These are phyloP conservation scores for Udeniomyces megalosporus DNA, from an alignment of 768 basidiomycete genomes.

Conservation along the genomic window DNA sequence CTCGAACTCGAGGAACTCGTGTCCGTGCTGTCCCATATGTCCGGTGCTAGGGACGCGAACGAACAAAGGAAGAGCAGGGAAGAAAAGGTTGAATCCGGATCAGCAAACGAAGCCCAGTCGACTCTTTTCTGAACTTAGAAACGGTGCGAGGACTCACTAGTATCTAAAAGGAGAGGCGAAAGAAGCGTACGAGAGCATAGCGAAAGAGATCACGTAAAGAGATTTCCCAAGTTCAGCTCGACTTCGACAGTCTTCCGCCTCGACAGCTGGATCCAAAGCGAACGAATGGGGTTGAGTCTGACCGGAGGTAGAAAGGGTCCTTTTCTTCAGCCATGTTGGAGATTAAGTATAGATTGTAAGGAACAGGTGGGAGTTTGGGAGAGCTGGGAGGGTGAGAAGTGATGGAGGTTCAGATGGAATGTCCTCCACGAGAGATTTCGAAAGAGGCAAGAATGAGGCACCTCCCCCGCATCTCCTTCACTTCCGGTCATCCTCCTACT, in stretches of 20 bases:
- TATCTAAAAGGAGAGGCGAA: neutral
- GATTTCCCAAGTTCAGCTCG: neutral
- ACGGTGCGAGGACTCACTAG: neutral
- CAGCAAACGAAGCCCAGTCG: too few relatives aligned
- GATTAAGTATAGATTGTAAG: neutral
- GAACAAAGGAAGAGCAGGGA: neutral
- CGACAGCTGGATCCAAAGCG: neutral
- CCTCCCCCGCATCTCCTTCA: too few relatives aligned
- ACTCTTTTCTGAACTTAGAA: too few relatives aligned
- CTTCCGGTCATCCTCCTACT: too few relatives aligned
- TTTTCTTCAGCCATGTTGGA: conserved; percentile 19
- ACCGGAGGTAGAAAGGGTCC: conserved; percentile 32
- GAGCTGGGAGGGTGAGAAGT: neutral
- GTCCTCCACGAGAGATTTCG: too few relatives aligned
- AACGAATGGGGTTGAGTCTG: neutral
- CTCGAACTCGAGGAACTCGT: conserved; percentile 97
- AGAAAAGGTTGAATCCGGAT: too few relatives aligned
- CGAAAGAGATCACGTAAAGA: neutral
- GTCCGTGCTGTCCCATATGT: conserved; percentile 95
- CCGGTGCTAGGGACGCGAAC: conserved; percentile 48
- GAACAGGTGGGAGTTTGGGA: neutral
- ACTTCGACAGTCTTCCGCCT: neutral
- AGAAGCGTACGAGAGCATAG: neutral
- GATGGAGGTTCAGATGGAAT: neutral
- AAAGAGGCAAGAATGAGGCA: too few relatives aligned